Evolutionary conservation across 148 eudicot species (phyloP).

Genomic region (Selenicereus undatus): DNA sequence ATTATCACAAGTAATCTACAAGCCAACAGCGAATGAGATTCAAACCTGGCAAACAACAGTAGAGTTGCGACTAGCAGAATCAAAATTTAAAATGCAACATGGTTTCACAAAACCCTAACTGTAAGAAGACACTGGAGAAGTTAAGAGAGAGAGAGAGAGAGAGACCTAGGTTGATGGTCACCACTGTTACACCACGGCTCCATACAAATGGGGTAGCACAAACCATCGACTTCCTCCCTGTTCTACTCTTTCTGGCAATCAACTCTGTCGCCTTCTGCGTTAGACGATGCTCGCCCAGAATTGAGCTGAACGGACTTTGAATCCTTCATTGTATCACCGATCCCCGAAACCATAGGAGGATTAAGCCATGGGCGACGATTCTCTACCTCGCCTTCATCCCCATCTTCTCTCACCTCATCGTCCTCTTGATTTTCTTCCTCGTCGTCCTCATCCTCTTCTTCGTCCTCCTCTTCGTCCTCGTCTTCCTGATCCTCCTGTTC

Average conservation of each 20-base stretch:
- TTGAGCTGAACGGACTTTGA: background rate
- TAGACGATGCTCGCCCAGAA: conserved; percentile 8
- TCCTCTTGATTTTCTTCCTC: conserved; percentile 18
- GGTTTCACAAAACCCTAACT: conserved; percentile 6
- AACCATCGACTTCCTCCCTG: conserved; percentile 54
- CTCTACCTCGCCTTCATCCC: background rate
- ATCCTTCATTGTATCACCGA: no score
- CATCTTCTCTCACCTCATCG: conserved; percentile 4
- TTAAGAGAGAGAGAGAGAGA: background rate
- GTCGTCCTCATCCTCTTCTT: conserved; percentile 22
- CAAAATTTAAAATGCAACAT: background rate
- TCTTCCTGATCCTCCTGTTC: conserved; percentile 21
- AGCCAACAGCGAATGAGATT: background rate
- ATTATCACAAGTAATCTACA: background rate
- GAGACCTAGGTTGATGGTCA: conserved; percentile 53
- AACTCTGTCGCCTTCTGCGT: background rate
- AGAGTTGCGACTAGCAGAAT: background rate
- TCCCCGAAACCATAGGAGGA: conserved; percentile 10
- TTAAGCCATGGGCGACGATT: no score
- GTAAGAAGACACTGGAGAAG: background rate
- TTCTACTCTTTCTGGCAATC: conserved; percentile 21
- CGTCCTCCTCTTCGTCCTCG: conserved; percentile 25
- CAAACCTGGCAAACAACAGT: background rate
- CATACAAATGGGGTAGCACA: conserved; percentile 74
- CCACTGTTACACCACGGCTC: conserved; percentile 50